Evolutionary conservation across 306 rosid genomes (phyloP).

Genomic region (Bauhinia variegata): DNA sequence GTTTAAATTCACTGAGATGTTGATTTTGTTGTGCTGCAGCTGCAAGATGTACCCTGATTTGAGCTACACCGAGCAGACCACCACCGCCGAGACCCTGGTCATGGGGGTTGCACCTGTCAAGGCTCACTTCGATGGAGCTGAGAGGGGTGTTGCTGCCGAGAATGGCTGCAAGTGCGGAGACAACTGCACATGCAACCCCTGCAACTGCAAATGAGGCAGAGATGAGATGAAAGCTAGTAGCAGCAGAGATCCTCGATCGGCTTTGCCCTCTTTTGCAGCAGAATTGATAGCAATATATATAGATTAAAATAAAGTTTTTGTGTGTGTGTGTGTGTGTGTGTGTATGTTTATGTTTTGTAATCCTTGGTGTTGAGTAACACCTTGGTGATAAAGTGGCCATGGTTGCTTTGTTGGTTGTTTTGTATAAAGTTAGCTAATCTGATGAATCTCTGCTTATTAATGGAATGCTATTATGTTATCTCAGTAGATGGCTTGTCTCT

Average conservation of each 20-base stretch:
- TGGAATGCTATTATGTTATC: constrained; percentile 7
- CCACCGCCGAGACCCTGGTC: constrained; percentile 53
- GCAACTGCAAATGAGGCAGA: constrained; percentile 73
- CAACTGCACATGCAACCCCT: constrained; percentile 76
- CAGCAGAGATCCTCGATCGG: too few relatives aligned
- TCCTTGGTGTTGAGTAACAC: neutral
- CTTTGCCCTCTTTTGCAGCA: neutral
- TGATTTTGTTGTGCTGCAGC: constrained; percentile 17
- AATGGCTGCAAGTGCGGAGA: constrained; percentile 69
- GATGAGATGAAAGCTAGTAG: too few relatives aligned
- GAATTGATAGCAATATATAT: too few relatives aligned
- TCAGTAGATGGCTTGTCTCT: neutral
- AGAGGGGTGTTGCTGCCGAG: constrained; percentile 46
- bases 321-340: too few relatives aligned
- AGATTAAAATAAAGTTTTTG: neutral
- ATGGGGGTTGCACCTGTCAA: constrained; percentile 51
- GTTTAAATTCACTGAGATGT: neutral
- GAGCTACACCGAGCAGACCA: constrained; percentile 48
- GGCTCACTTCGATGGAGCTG: constrained; percentile 43
- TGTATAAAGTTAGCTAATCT: too few relatives aligned
- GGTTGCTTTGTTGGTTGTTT: constrained; percentile 27
- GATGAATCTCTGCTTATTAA: constrained; percentile 37
- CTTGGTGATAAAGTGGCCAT: constrained; percentile 34
- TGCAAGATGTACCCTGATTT: constrained; percentile 56
- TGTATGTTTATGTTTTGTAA: neutral